These are phyloP conservation scores for Cryphonectria parasitica DNA, from an alignment of 2,329 filamentous ascomycete genomes.

Conservation along the genomic window DNA sequence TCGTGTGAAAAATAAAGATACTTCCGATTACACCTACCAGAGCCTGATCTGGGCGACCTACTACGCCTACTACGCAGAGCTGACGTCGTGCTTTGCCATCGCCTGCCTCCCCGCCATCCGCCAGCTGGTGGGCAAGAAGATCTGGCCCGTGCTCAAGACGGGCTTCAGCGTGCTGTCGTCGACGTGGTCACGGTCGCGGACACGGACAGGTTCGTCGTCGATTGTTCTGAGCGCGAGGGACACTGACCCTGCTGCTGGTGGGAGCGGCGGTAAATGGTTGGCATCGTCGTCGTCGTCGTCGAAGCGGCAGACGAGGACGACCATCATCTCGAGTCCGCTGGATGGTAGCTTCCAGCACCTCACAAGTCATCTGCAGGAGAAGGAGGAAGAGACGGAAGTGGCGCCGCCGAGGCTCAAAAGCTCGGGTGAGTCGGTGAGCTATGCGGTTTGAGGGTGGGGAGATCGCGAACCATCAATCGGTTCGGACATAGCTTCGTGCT, in stretches of 20 bases:
- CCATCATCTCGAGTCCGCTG: constrained; percentile 3
- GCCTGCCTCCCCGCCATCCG: constrained; percentile 21
- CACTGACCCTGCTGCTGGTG: not conserved
- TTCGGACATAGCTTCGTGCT: not conserved
- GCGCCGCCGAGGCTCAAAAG: not conserved
- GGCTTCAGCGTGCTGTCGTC: constrained; percentile 4
- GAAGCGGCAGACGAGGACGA: not conserved
- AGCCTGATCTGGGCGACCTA: constrained; percentile 11
- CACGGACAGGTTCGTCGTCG: not conserved
- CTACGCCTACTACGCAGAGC: constrained; percentile 19
- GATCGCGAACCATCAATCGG: not conserved
- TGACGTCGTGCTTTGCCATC: constrained; percentile 23
- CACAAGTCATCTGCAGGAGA: constrained; percentile 1
- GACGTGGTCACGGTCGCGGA: not conserved
- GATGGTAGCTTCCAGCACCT: constrained; percentile 10
- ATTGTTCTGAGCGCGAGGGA: too few relatives aligned
- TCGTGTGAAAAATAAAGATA: not conserved
- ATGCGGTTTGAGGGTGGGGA: not conserved
- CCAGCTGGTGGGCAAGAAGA: constrained; percentile 19
- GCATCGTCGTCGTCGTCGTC: not conserved
- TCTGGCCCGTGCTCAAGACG: constrained; percentile 19
- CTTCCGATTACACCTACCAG: constrained; percentile 6
- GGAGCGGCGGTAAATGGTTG: not conserved
- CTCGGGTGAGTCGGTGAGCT: not conserved
- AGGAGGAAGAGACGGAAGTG: not conserved